Evolutionary conservation across 257 asterid species (phyloP).

Genomic region (Nicotiana paniculata): DNA sequence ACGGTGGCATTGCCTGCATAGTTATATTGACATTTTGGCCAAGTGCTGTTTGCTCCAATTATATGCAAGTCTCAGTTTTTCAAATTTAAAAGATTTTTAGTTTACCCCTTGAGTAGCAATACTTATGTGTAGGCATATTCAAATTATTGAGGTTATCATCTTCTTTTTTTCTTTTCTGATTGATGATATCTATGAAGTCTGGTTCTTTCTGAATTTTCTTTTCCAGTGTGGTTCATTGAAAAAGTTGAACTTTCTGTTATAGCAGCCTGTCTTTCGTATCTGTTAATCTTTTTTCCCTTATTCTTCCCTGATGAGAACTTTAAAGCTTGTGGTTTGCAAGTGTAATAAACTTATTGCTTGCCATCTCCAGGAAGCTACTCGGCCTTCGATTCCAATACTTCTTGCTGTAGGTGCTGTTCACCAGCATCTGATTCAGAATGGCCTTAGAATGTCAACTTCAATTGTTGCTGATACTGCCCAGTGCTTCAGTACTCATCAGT

Average conservation of each 20-base stretch:
- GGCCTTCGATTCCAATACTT: slow-evolving; percentile 96
- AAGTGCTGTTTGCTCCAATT: background rate
- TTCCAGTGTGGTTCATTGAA: background rate
- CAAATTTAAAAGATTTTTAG: background rate
- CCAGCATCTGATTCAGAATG: slow-evolving; percentile 97
- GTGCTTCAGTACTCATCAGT: slow-evolving; percentile 99
- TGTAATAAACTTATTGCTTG: slow-evolving; percentile 6
- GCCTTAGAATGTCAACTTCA: slow-evolving; percentile 95
- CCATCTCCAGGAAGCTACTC: slow-evolving; percentile 72
- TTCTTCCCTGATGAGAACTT: background rate
- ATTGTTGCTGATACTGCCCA: slow-evolving; percentile 98
- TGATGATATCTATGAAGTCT: background rate
- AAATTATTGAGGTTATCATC: background rate
- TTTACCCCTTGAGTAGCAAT: background rate
- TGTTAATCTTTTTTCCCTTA: background rate
- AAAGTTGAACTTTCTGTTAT: background rate
- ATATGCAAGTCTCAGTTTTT: background rate
- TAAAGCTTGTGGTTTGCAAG: background rate
- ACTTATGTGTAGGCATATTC: background rate
- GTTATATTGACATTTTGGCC: background rate
- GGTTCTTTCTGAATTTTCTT: background rate
- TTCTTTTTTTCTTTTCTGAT: background rate
- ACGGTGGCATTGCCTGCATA: slow-evolving; percentile 4
- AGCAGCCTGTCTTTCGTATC: background rate
- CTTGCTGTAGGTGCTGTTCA: slow-evolving; percentile 99